Percentiles rank a stretch among this genome's conserved stretches.
These are phyloP conservation scores for Furcasterigmium sp. DNA, from an alignment of 2,329 filamentous ascomycete genomes.

Conservation along the genomic window DNA sequence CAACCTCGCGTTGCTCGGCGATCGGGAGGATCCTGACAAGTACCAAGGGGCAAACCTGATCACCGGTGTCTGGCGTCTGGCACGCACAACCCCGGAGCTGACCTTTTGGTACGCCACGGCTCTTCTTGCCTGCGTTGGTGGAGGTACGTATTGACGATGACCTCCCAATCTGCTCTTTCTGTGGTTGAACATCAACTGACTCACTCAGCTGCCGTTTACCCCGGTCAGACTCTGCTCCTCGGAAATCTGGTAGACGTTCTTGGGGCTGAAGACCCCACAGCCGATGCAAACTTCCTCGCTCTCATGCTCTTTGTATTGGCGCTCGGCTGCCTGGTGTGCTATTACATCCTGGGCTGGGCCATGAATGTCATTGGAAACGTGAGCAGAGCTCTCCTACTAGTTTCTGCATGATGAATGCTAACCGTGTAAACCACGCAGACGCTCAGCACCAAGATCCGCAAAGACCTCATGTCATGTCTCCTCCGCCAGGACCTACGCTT, in stretches of 20 bases:
- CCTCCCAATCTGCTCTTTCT: no score
- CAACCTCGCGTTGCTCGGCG: neutral
- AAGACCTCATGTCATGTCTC: slow-evolving; percentile 18
- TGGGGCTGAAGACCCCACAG: slow-evolving; percentile 7
- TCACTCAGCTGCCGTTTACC: slow-evolving; percentile 25
- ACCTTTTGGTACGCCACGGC: neutral
- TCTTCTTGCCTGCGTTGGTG: neutral
- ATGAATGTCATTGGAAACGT: slow-evolving; percentile 15
- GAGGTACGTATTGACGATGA: neutral
- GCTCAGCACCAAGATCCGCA: slow-evolving; percentile 16
- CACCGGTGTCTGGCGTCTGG: neutral
- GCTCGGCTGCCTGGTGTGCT: slow-evolving; percentile 14
- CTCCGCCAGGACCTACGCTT: slow-evolving; percentile 35
- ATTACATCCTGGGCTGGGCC: slow-evolving; percentile 13
- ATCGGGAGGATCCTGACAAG: slow-evolving; percentile 3
- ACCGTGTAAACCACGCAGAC: neutral
- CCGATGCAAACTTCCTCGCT: slow-evolving; percentile 31
- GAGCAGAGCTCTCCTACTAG: neutral
- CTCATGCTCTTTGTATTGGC: slow-evolving; percentile 23
- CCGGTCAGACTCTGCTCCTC: slow-evolving; percentile 37
- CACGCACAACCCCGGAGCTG: neutral
- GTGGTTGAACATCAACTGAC: neutral
- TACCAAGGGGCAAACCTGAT: neutral
- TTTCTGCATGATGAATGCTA: neutral
- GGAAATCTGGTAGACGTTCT: slow-evolving; percentile 30